Evolutionary conservation across 208 protist genomes (phyloP).

Genomic region (Trypanosoma avium): DNA sequence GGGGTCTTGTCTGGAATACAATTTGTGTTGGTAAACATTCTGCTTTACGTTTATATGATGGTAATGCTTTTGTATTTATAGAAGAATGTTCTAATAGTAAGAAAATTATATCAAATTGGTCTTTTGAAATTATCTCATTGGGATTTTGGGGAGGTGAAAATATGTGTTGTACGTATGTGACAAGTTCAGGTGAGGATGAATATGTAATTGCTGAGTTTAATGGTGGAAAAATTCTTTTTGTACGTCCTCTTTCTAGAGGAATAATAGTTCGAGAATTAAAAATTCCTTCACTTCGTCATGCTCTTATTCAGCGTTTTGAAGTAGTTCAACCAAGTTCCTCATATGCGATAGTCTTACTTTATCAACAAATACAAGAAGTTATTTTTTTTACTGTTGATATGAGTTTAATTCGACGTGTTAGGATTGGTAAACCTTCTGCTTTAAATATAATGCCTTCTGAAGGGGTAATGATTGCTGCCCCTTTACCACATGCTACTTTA

Average conservation of each 20-base stretch:
- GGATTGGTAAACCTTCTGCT: conserved; percentile 38
- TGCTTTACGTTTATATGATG: not conserved
- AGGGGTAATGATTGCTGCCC: conserved; percentile 35
- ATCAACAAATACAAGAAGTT: conserved; percentile 36
- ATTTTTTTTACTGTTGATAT: conserved; percentile 60
- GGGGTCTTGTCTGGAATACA: not conserved
- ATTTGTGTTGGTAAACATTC: conserved; percentile 12
- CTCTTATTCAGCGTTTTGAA: conserved; percentile 12
- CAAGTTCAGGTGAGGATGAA: conserved; percentile 7
- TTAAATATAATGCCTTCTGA: conserved; percentile 35
- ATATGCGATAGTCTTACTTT: conserved; percentile 47
- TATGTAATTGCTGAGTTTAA: conserved; percentile 6
- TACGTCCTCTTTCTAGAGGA: conserved; percentile 2
- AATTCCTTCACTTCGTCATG: not conserved
- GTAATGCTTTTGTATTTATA: not conserved
- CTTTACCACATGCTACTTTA: conserved; percentile 22
- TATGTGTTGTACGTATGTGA: conserved; percentile 1
- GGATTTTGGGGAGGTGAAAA: conserved; percentile 1
- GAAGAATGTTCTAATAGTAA: not conserved
- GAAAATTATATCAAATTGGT: not conserved
- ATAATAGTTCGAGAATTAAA: not conserved
- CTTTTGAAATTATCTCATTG: conserved; percentile 1
- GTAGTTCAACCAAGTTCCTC: conserved; percentile 20
- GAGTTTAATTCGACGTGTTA: conserved; percentile 48
- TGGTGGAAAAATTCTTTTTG: not conserved